phyloP scores from a whole-genome alignment of 2,329 filamentous ascomycete genomes.

The Trichoderma arundinaceum region DNA sequence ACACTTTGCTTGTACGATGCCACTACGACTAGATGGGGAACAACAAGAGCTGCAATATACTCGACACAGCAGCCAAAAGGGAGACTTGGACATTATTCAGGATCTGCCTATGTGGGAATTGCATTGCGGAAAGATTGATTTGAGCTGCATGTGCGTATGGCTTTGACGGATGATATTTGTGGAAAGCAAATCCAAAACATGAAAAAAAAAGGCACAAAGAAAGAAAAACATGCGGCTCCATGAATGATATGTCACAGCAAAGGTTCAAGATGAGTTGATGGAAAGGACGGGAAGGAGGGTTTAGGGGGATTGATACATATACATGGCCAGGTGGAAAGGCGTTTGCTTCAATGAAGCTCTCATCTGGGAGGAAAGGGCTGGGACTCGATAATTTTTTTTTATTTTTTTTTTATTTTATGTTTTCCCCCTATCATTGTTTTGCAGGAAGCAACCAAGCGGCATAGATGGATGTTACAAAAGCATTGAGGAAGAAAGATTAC shows the following conservation, averaged over 20 bases:
- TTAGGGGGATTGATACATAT: conserved; percentile 31
- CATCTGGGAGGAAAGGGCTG: conserved; percentile 24
- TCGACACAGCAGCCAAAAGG: neutral
- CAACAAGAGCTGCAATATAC: neutral
- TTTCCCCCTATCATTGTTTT: conserved; percentile 23
- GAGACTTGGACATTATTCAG: conserved; percentile 32
- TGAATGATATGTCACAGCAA: conserved; percentile 19
- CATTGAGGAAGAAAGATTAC: conserved; percentile 36
- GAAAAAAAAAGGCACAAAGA: neutral
- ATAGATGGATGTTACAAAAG: conserved; percentile 37
- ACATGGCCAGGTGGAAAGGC: conserved; percentile 32
- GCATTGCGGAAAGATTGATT: conserved; percentile 13
- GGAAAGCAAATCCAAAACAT: neutral
- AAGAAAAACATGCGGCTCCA: conserved; percentile 18
- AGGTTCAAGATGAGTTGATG: conserved; percentile 20
- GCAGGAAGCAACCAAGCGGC: conserved; percentile 31
- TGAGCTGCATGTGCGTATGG: neutral
- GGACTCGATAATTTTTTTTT: conserved; percentile 10
- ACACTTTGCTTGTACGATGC: conserved; percentile 7
- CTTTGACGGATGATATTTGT: neutral
- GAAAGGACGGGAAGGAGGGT: neutral
- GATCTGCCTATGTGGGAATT: conserved; percentile 26
- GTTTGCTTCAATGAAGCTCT: conserved; percentile 33
- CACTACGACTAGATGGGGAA: neutral
- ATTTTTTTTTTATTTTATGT: conserved; percentile 19